phyloP scores from a whole-genome alignment of 164 flowering plant genomes.

The Umbellularia californica region DNA sequence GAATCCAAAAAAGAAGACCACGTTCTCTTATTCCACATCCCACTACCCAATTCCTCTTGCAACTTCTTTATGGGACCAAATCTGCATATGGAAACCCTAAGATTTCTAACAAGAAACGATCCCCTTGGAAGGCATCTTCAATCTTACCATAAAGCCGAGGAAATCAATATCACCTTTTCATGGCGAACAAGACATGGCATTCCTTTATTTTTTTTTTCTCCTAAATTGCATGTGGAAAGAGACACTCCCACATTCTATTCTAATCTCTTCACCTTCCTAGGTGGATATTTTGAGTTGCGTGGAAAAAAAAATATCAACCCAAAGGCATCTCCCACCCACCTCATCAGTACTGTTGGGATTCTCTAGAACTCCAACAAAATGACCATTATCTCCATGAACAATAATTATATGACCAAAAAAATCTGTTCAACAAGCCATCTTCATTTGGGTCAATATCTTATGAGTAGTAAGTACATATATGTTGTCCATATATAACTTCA shows the following conservation, averaged over 20 bases:
- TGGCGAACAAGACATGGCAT: constrained; percentile 43
- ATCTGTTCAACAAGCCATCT: background rate
- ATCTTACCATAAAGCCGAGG: constrained; percentile 50
- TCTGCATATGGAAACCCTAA: constrained; percentile 31
- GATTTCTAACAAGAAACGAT: constrained; percentile 4
- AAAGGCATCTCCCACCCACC: constrained; percentile 1
- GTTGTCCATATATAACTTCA: no score
- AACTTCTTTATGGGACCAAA: constrained; percentile 74
- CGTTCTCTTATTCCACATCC: constrained; percentile 56
- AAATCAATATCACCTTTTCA: constrained; percentile 67
- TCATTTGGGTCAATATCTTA: no score
- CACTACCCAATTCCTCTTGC: constrained; percentile 58
- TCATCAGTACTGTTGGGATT: background rate
- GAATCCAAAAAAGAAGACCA: constrained; percentile 30
- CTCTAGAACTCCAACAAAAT: background rate
- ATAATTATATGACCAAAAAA: background rate
- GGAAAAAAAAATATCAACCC: background rate
- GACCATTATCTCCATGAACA: background rate
- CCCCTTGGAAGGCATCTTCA: constrained; percentile 19
- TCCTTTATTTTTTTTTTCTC: background rate
- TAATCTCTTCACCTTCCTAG: background rate
- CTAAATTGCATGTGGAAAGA: constrained; percentile 41
- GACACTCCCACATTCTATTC: constrained; percentile 12
- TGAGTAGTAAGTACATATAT: no score
- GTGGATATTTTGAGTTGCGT: constrained; percentile 1